These are phyloP conservation scores for Penicillium sp. DNA, from an alignment of 2,329 filamentous ascomycete genomes.

Conservation along the genomic window DNA sequence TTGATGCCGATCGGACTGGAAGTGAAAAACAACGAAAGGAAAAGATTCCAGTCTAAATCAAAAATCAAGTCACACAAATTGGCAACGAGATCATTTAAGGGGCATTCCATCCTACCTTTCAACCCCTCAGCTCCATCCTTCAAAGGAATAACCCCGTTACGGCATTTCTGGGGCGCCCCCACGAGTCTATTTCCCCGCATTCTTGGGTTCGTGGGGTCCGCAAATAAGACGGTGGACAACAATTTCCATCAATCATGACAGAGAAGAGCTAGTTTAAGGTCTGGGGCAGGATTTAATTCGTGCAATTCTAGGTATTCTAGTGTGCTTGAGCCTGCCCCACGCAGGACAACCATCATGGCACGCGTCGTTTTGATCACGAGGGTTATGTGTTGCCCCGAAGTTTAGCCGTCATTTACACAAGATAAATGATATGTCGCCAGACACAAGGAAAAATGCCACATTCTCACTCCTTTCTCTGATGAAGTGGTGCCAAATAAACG, in stretches of 20 bases:
- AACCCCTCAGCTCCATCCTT: neutral
- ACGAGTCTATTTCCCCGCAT: neutral
- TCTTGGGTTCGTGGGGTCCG: neutral
- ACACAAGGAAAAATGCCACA: too few relatives aligned
- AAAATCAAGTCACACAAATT: neutral
- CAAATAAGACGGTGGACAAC: neutral
- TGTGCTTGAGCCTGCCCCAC: too few relatives aligned
- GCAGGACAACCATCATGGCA: too few relatives aligned
- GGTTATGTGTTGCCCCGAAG: too few relatives aligned
- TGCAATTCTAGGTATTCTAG: neutral
- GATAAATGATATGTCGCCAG: too few relatives aligned
- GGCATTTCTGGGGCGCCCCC: neutral
- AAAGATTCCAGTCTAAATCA: neutral
- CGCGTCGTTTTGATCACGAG: too few relatives aligned
- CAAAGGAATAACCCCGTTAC: neutral
- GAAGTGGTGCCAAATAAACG: too few relatives aligned
- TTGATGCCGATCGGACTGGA: neutral
- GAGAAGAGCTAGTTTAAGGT: neutral
- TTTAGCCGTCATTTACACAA: too few relatives aligned
- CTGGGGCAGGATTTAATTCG: neutral
- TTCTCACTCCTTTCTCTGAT: too few relatives aligned
- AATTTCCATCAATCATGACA: neutral
- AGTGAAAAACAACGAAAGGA: neutral
- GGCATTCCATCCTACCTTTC: fast-evolving
- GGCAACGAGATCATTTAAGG: neutral